phyloP scores from a whole-genome alignment of 352 stramenopile genomes.

The Phytopythium mirpurense region DNA sequence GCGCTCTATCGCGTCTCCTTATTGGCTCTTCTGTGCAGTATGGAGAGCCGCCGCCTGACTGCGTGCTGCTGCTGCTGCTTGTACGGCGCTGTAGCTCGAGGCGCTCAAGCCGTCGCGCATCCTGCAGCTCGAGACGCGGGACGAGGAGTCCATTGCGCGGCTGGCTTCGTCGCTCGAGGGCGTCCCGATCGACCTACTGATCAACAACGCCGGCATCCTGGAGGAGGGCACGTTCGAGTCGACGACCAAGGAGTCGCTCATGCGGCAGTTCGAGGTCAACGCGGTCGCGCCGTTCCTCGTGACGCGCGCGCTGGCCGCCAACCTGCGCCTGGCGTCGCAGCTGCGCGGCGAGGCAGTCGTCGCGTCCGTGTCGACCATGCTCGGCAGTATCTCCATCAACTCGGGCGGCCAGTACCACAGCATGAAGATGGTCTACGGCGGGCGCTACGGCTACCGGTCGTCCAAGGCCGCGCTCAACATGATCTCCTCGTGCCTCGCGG shows the following conservation, averaged over 20 bases:
- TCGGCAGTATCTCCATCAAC: conserved; percentile 29
- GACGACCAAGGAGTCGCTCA: conserved; percentile 25
- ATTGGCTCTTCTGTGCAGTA: no score
- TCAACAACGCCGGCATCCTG: conserved; percentile 45
- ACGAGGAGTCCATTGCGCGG: conserved; percentile 26
- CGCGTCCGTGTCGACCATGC: conserved; percentile 24
- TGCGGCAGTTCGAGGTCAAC: conserved; percentile 45
- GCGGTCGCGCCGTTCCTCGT: conserved; percentile 36
- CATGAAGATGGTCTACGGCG: conserved; percentile 15
- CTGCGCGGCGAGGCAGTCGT: conserved; percentile 17
- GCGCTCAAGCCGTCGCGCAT: conserved; percentile 19
- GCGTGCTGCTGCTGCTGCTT: neutral
- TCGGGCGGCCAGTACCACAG: conserved; percentile 5
- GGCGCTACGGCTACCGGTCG: conserved; percentile 40
- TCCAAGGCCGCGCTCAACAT: conserved; percentile 56
- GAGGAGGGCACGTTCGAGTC: conserved; percentile 16
- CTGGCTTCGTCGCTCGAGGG: conserved; percentile 20
- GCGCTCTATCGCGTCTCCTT: neutral
- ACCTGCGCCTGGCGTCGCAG: conserved; percentile 16
- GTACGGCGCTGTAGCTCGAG: conserved; percentile 13
- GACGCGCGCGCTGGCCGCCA: conserved; percentile 22
- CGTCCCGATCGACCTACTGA: conserved; percentile 31
- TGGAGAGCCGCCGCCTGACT: neutral
- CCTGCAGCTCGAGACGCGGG: conserved; percentile 23
- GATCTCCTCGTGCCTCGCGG: conserved; percentile 21